These are phyloP conservation scores for Fomitopsis palustris DNA, from an alignment of 1,284 basidiomycete species.

Conservation along the genomic window DNA sequence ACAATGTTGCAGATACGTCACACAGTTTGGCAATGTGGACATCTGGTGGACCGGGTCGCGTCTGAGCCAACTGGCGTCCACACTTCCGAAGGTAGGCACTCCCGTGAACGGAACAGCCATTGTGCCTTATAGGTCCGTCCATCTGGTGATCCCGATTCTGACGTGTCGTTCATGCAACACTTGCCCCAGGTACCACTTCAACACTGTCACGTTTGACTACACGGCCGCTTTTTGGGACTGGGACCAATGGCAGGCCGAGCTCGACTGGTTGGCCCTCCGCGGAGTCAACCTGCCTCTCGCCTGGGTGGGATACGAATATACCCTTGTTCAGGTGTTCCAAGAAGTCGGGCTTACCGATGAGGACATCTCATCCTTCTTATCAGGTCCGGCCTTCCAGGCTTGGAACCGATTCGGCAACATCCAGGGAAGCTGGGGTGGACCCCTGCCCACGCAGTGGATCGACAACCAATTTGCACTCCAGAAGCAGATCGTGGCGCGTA, in stretches of 20 bases:
- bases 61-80: constrained; percentile 27
- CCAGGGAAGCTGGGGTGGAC: constrained; percentile 37
- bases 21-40: constrained; percentile 34
- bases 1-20: constrained; percentile 31
- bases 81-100: constrained; percentile 30
- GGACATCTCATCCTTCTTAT: constrained; percentile 34
- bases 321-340: constrained; percentile 34
- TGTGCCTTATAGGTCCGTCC: constrained; percentile 34
- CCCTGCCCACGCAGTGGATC: constrained; percentile 35
- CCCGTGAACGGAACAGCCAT: constrained; percentile 31
- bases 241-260: constrained; percentile 38
- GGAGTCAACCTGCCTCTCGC: constrained; percentile 43
- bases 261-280: constrained; percentile 43
- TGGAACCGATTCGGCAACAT: constrained; percentile 44
- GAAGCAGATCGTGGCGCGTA: constrained; percentile 36
- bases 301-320: constrained; percentile 40
- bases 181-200: constrained; percentile 36
- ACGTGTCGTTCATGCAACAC: neutral
- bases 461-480: constrained; percentile 37
- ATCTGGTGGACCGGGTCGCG: constrained; percentile 44
- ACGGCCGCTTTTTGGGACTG: constrained; percentile 40
- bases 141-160: neutral
- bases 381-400: constrained; percentile 40
- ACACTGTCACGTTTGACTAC: constrained; percentile 43
- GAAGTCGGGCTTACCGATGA: constrained; percentile 35